Percentiles rank a stretch among this genome's conserved stretches.
Conservation (phyloP, 257 asterid genomes). For the Solanum ossicruentum region DNA sequence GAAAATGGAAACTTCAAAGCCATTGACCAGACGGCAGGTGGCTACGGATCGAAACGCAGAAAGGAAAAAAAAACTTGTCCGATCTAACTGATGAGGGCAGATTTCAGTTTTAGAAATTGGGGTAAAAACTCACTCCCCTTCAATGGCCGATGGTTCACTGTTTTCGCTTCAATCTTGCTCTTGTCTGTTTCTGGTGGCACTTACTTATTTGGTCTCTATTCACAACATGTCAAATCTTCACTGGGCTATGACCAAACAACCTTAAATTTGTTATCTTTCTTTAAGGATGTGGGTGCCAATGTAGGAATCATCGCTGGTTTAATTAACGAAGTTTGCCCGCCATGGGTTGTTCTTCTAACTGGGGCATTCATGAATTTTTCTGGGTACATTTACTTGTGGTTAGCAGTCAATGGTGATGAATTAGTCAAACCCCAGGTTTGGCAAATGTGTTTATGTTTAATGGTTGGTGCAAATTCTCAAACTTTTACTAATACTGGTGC, state of each 20-base stretch:
- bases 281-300: constrained; percentile 61
- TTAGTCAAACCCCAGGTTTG: constrained; percentile 44
- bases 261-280: constrained; percentile 49
- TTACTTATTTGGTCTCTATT: constrained; percentile 60
- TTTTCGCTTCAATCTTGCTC: constrained; percentile 52
- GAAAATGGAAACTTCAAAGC: neutral
- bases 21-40: neutral
- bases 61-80: neutral
- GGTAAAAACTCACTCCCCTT: constrained; percentile 4
- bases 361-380: constrained; percentile 57
- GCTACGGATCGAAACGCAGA: neutral
- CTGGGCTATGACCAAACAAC: constrained; percentile 71
- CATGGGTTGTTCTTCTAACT: constrained; percentile 68
- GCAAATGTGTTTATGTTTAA: constrained; percentile 69
- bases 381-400: constrained; percentile 76
- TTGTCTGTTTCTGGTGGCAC: constrained; percentile 76
- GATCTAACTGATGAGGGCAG: neutral
- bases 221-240: constrained; percentile 26
- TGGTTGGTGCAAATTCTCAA: constrained; percentile 73
- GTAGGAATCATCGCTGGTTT: constrained; percentile 58
- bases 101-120: neutral
- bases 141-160: constrained; percentile 63
- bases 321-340: constrained; percentile 68
- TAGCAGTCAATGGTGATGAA: constrained; percentile 35
- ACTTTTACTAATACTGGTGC: constrained; percentile 78